phyloP scores from a whole-genome alignment of 495 filamentous ascomycete species.

The Antarctomyces pellizariae region DNA sequence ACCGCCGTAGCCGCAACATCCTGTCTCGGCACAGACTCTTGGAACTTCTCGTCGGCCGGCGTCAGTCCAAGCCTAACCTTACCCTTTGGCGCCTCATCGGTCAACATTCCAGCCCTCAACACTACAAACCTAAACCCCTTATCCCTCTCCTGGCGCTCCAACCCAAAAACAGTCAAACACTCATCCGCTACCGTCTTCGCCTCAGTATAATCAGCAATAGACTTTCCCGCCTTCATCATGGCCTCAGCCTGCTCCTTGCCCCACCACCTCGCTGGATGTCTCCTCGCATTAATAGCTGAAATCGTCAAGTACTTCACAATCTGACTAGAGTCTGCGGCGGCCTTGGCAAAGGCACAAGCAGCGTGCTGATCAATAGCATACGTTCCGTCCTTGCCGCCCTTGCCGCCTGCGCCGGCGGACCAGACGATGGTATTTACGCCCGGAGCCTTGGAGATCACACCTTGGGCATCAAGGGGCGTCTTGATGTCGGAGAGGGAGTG shows the following conservation, averaged over 20 bases:
- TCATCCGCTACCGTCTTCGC: conserved; percentile 62
- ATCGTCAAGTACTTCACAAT: no score
- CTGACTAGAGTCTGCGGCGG: no score
- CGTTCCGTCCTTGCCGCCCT: conserved; percentile 39
- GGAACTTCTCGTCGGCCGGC: conserved; percentile 10
- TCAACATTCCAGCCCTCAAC: conserved; percentile 44
- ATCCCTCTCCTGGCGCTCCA: conserved; percentile 19
- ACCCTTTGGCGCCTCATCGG: conserved; percentile 29
- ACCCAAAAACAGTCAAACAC: conserved; percentile 26
- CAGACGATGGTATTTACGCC: no score
- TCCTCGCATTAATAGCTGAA: no score
- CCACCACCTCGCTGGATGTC: conserved; percentile 40
- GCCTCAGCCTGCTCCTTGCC: conserved; percentile 29
- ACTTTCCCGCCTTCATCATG: conserved; percentile 25
- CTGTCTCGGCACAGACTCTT: conserved; percentile 33
- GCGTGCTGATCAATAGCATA: conserved; percentile 21
- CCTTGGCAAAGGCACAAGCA: no score
- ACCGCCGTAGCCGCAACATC: conserved; percentile 49
- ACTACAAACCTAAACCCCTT: conserved; percentile 35
- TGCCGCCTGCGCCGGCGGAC: conserved; percentile 59
- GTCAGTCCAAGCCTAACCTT: conserved; percentile 43
- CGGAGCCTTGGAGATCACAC: no score
- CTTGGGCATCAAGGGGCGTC: no score
- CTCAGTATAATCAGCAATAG: conserved; percentile 39
- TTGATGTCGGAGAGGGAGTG: no score